Evolutionary conservation across 768 basidiomycete species (phyloP), one percentile per base, ranked within the genome.

Genomic region (Rhodocollybia butyracea): DNA sequence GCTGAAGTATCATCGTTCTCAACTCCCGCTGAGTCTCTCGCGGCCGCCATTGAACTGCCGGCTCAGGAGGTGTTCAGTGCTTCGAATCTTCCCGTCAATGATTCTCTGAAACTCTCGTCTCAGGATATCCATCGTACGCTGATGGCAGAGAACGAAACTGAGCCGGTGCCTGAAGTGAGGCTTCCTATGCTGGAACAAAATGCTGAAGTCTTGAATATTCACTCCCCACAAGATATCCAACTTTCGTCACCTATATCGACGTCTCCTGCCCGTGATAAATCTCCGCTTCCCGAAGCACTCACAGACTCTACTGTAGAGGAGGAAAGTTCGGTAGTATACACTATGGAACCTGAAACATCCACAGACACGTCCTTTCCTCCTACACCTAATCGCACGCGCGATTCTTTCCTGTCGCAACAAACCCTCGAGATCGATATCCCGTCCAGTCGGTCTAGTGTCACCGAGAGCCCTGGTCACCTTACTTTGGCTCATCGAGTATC

Each of bases 371-470:
- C 43, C 29, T 24, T 36, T 43, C 53, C 53, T 21, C 36, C 43
- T n/a, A 13, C 32, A 13, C 42, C 31, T 24, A 4, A 24, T 38
- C 19, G 26, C 21, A n/a, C 15, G 7, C 15, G 53, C 1, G 43
- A 54, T 26, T 54, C 53, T 11, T 46, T 54, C 31, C 39, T 54
- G 24, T 46, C 53, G 5, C 71, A 72, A 0, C 64, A 64, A 48
- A 75, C 71, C n/a, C n/a, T n/a, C n/a, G n/a, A n/a, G 61, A 73
- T 75, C 68, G 64, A 71, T 41, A 75, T 76, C 57, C 68, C 67
- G n/a, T 50, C 48, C 27, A 31, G 22, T 36, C 31, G 48, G 3
- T 50, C 48, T n/a, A 50, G 48, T 17, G 24, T 34, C 19, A 50
- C 48, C 7, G 48, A 50, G n/a, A 74, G 70, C 54, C 69, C 74